phyloP scores from a whole-genome alignment of 2,329 filamentous ascomycete species.

The Fusarium nurragi region DNA sequence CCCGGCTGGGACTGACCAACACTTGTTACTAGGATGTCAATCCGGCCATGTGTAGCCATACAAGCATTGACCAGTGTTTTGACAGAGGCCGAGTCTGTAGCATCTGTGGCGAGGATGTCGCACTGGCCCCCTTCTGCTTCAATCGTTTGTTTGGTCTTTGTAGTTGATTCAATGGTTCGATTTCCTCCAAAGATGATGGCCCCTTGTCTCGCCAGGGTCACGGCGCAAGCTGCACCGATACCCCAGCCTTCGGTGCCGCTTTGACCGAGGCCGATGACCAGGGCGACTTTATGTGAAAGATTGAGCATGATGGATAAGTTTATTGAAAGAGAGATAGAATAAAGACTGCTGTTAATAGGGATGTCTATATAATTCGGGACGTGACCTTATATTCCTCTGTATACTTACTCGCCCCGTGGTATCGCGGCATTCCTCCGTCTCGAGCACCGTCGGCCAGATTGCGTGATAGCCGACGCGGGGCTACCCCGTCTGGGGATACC shows the following conservation, averaged over 20 bases:
- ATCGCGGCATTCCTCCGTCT: background rate
- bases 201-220: constrained; percentile 58
- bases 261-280: constrained; percentile 59
- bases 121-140: constrained; percentile 48
- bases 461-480: constrained; percentile 35
- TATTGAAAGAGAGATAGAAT: background rate
- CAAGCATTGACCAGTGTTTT: constrained; percentile 63
- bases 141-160: constrained; percentile 53
- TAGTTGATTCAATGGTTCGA: constrained; percentile 53
- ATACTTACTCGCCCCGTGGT: background rate
- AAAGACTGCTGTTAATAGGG: fast-evolving
- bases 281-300: constrained; percentile 55
- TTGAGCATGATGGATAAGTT: constrained; percentile 46
- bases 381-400: background rate
- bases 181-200: constrained; percentile 63
- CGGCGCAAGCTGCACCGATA: constrained; percentile 61
- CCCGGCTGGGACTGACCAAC: constrained; percentile 66
- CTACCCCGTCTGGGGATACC: constrained; percentile 20
- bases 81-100: constrained; percentile 62
- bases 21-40: constrained; percentile 70
- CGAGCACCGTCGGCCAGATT: constrained; percentile 30
- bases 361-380: fast-evolving
- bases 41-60: constrained; percentile 60
- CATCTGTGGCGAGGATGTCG: constrained; percentile 57
- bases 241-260: constrained; percentile 58